These are phyloP conservation scores for Stagonosporopsis cucurbitacearum DNA, from an alignment of 2,329 filamentous ascomycete genomes.

Conservation along the genomic window DNA sequence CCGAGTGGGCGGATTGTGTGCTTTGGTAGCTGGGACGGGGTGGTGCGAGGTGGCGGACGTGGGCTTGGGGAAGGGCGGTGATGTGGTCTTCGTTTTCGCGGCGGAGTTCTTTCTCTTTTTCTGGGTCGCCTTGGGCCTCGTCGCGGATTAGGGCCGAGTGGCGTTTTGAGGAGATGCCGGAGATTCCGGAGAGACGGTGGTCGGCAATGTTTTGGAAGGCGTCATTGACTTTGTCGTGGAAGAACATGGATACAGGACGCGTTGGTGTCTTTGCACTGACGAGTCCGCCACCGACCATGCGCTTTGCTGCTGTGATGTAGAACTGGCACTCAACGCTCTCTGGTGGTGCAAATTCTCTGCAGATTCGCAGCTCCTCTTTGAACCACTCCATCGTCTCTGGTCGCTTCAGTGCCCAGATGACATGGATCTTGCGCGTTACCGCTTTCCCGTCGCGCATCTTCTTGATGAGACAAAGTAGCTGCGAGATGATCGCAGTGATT, in stretches of 20 bases:
- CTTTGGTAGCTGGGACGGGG: conserved; percentile 32
- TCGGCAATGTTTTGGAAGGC: conserved; percentile 86
- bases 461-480: conserved; percentile 92
- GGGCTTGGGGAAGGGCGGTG: conserved; percentile 74
- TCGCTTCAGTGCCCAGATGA: conserved; percentile 92
- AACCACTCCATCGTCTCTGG: conserved; percentile 98
- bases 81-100: conserved; percentile 85
- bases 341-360: conserved; percentile 84
- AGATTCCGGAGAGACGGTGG: conserved; percentile 61
- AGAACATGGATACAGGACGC: conserved; percentile 72
- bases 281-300: conserved; percentile 56
- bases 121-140: conserved; percentile 78
- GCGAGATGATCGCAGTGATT: conserved; percentile 90
- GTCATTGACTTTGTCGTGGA: conserved; percentile 87
- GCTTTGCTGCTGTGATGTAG: conserved; percentile 83
- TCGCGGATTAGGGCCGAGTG: conserved; percentile 83
- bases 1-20: conserved; percentile 21
- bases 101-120: conserved; percentile 79
- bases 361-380: conserved; percentile 90
- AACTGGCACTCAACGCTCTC: conserved; percentile 93
- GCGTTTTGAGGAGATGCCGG: conserved; percentile 58
- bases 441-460: conserved; percentile 94
- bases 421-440: conserved; percentile 86
- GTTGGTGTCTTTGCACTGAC: conserved; percentile 60
- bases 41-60: conserved; percentile 54